These are phyloP conservation scores for Aspergillus sclerotioniger DNA, from an alignment of 495 filamentous ascomycete genomes.

Conservation along the genomic window DNA sequence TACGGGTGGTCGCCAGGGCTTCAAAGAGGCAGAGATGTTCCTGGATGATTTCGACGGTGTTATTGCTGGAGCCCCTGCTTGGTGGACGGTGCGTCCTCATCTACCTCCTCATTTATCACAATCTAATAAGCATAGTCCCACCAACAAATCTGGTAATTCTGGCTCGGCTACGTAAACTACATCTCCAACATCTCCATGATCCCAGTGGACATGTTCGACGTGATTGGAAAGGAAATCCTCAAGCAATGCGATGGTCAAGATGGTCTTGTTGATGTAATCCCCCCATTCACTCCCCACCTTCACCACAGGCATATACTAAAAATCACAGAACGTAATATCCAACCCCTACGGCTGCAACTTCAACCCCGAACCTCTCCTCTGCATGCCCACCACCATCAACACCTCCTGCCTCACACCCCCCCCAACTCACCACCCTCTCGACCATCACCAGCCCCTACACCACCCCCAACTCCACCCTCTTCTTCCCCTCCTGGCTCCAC, in stretches of 20 bases:
- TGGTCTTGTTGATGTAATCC: not conserved
- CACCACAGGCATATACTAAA: conserved; percentile 9
- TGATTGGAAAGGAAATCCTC: not conserved
- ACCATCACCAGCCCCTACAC: too few species aligned
- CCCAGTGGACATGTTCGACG: not conserved
- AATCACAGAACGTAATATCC: not conserved
- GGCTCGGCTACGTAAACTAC: too few species aligned
- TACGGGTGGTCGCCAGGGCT: conserved; percentile 56
- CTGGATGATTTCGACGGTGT: conserved; percentile 37
- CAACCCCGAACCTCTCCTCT: too few species aligned
- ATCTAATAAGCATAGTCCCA: too few species aligned
- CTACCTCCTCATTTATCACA: not conserved
- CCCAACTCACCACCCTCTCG: too few species aligned
- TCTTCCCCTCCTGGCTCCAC: too few species aligned
- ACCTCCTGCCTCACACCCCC: too few species aligned
- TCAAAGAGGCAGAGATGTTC: conserved; percentile 51
- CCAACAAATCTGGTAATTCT: too few species aligned
- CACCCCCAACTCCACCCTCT: too few species aligned
- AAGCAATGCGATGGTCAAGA: not conserved
- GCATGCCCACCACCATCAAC: too few species aligned
- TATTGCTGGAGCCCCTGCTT: conserved; percentile 1
- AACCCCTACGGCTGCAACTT: too few species aligned
- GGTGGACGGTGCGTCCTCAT: not conserved
- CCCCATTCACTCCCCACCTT: too few species aligned
- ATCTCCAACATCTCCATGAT: not conserved